These are phyloP conservation scores for Hypoxylon rickii DNA, from an alignment of 495 filamentous ascomycete species.

Conservation along the genomic window DNA sequence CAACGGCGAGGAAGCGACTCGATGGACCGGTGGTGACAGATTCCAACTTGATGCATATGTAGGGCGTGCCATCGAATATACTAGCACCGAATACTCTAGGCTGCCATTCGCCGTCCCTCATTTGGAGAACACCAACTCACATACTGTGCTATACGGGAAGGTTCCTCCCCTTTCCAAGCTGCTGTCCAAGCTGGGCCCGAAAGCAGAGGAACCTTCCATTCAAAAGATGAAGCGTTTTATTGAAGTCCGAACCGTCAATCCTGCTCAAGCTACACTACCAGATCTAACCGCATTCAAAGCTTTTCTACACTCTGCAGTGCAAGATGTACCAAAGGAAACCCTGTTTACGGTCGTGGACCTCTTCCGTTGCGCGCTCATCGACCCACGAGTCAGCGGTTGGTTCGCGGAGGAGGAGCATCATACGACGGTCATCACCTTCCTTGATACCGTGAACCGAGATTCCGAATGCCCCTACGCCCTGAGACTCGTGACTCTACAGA, in stretches of 20 bases:
- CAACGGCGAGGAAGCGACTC: conserved; percentile 72
- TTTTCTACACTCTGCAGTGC: conserved; percentile 56
- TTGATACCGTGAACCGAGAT: conserved; percentile 60
- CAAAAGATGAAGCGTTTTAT: conserved; percentile 68
- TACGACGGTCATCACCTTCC: conserved; percentile 64
- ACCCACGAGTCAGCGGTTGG: conserved; percentile 83
- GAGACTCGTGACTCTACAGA: conserved; percentile 74
- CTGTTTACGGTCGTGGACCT: conserved; percentile 85
- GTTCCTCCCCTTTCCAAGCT: conserved; percentile 84
- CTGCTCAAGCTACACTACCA: conserved; percentile 64
- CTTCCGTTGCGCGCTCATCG: conserved; percentile 73
- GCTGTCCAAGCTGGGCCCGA: conserved; percentile 69
- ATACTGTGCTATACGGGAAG: conserved; percentile 76
- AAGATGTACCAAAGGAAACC: conserved; percentile 57
- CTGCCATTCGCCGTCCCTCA: conserved; percentile 67
- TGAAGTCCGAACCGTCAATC: conserved; percentile 53
- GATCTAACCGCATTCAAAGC: conserved; percentile 58
- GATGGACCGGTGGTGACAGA: conserved; percentile 80
- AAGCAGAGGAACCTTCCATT: conserved; percentile 58
- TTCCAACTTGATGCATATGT: conserved; percentile 71
- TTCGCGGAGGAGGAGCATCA: conserved; percentile 77
- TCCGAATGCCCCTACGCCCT: conserved; percentile 73
- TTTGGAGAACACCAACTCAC: conserved; percentile 63
- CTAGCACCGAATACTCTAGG: conserved; percentile 78
- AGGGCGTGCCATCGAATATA: conserved; percentile 76